Conservation (phyloP, 1,284 basidiomycete species). For the Lignosus rhinocerotis region DNA sequence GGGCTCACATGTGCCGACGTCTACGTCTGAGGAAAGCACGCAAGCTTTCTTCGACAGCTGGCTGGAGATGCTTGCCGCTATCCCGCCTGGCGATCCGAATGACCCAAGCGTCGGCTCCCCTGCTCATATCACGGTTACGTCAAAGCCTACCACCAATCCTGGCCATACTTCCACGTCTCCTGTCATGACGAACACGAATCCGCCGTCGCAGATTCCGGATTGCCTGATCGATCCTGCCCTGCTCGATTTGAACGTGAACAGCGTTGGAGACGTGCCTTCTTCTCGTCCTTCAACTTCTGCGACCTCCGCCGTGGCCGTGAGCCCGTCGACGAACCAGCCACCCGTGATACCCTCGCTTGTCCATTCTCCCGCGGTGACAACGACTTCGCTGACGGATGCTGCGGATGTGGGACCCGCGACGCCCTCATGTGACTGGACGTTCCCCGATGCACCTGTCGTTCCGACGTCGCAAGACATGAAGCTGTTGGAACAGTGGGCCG, state of each 20-base stretch:
- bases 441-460: slow-evolving; percentile 4
- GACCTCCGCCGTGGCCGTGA: not conserved
- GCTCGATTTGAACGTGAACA: slow-evolving; percentile 29
- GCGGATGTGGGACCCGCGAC: slow-evolving; percentile 19
- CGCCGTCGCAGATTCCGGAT: slow-evolving; percentile 21
- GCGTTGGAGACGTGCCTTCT: not conserved
- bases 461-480: slow-evolving; percentile 9
- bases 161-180: not conserved
- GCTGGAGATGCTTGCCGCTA: slow-evolving; percentile 23
- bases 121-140: slow-evolving; percentile 15
- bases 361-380: slow-evolving; percentile 38
- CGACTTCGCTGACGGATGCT: slow-evolving; percentile 38
- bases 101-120: slow-evolving; percentile 13
- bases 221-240: slow-evolving; percentile 40
- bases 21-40: slow-evolving; percentile 11
- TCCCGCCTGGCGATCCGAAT: slow-evolving; percentile 27
- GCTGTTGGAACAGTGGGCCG: slow-evolving; percentile 24
- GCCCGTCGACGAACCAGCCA: not conserved
- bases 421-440: slow-evolving; percentile 21
- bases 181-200: not conserved
- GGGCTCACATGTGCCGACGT: not conserved
- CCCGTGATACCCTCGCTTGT: slow-evolving; percentile 30
- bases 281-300: not conserved
- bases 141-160: not conserved
- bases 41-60: slow-evolving; percentile 26